Evolutionary conservation across 331 rosid species (phyloP).

Genomic region (Dryas integrifolia): DNA sequence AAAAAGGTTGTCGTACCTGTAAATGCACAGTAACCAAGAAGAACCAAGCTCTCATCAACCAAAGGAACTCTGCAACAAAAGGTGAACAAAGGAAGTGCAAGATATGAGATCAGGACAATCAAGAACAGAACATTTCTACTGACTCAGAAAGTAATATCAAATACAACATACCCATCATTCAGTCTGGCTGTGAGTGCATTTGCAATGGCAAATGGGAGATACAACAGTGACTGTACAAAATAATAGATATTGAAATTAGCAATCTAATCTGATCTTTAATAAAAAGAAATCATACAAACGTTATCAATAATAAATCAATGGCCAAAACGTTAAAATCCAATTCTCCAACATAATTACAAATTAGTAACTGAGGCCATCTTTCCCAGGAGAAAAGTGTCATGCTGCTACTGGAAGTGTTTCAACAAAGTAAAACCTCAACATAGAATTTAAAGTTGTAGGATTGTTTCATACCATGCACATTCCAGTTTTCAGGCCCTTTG

Average conservation of each 20-base stretch:
- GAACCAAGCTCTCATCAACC: slow-evolving; percentile 77
- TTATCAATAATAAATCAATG: slow-evolving; percentile 28
- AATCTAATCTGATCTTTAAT: not conserved
- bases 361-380: not conserved
- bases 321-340: not conserved
- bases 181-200: slow-evolving; percentile 79
- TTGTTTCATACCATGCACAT: slow-evolving; percentile 47
- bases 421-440: not conserved
- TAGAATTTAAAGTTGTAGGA: not conserved
- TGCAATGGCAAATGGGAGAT: slow-evolving; percentile 89
- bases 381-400: not conserved
- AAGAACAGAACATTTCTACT: slow-evolving; percentile 4
- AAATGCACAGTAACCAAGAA: slow-evolving; percentile 67
- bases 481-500: slow-evolving; percentile 85
- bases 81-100: slow-evolving; percentile 22
- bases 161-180: slow-evolving; percentile 74
- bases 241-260: slow-evolving; percentile 10
- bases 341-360: not conserved
- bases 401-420: not conserved
- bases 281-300: not conserved
- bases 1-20: slow-evolving; percentile 44
- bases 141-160: slow-evolving; percentile 15
- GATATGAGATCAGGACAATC: slow-evolving; percentile 16
- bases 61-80: slow-evolving; percentile 64
- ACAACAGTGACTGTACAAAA: slow-evolving; percentile 68